Base-by-base conservation (phyloP, 2,329 filamentous ascomycete species). In the Penicillium sclerotiorum region DNA sequence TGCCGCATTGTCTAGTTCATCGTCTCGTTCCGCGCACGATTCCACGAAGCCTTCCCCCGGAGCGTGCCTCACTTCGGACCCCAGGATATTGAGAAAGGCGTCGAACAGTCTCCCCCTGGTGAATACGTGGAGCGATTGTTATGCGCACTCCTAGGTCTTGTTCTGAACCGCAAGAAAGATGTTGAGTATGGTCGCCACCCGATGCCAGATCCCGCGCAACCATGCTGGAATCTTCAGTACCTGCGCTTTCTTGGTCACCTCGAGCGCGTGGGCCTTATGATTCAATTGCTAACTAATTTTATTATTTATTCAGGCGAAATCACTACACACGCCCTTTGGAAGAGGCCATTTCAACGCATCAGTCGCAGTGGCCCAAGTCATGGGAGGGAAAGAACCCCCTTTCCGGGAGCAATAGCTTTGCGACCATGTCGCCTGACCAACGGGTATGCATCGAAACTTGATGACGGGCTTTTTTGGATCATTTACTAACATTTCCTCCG, bases 151-250 rank as follows among this genome's bases (percentile, higher is more conserved):
- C 78, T 99, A 37, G 87, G 89, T 25, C 79, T 99, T 62, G 83
- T 96, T 47, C 80, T 99, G 65, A 99, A 99, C 73, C 87, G 94
- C 72, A 97, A 99, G 79, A 96, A 99, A 71, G 92, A 96, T 75
- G 89, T 97, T 69, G 96, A 99, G 94, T 97, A 83, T 73, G 90
- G 77, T 59, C 55, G 56, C 56, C 67, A 67, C 63, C 58, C 47
- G 20, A 47, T 47, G 23, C 49, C 52, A 23, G 35, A 45, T 53
- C 47, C 47, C 40, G 45, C 51, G 52, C 56, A 35, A n/a, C n/a
- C n/a, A n/a, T n/a, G n/a, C n/a, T n/a, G n/a, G 46, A 51, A 41
- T 25, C 32, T 33, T 28, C 8, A 20, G 25, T 33, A 8, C 13
- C 42, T 42, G 53, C 54, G 54, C 54, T 42, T 47, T 41, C 50